Evolutionary conservation across 768 basidiomycete species (phyloP), one percentile per base, ranked within the genome.

Genomic region (Phylloporus sp.): DNA sequence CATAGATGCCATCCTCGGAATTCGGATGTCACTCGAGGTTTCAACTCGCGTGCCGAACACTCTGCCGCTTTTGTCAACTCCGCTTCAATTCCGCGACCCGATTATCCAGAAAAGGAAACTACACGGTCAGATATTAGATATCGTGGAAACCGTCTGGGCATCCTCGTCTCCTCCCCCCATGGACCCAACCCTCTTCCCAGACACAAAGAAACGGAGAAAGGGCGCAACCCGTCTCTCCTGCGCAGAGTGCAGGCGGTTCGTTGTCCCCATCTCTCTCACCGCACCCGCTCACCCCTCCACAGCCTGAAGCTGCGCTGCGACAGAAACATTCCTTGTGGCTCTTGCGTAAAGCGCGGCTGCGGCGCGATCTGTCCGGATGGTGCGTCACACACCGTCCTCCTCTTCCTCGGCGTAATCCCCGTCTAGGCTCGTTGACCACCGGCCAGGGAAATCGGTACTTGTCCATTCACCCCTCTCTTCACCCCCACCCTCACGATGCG

Each of bases 331-430:
- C 88, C 88, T 10, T 91, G 88, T 60, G 79, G 85, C 56, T 88
- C 86, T 1, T 91, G 88, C 60, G 80, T 89, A 20, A 91, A 91
- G 69, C 78, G 86, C 55, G 86, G 86, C 12, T 88, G 86, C 61
- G 84, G 82, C 45, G 84, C 87, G 50, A 90, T 91, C 56, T 91
- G 88, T 66, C 88, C 88, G 45, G 88, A 91, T 65, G 71, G 85
- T 85, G 65, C 52, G 80, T 72, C 55, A 52, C 54, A 42, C 40
- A 45, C 53, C 52, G 18, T 47, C 47, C 54, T 49, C 39, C 47
- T 31, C 18, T 50, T 47, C 51, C 55, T 45, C 60, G 50, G 54
- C 53, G 54, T 61, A 45, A 61, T 62, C 47, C 45, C 45, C 27
- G n/a, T 40, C 26, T 74, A 88, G 86, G 87, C 46, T 88, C 86